phyloP scores from a whole-genome alignment of 2,329 filamentous ascomycete species.

The Xylaria sp. region DNA sequence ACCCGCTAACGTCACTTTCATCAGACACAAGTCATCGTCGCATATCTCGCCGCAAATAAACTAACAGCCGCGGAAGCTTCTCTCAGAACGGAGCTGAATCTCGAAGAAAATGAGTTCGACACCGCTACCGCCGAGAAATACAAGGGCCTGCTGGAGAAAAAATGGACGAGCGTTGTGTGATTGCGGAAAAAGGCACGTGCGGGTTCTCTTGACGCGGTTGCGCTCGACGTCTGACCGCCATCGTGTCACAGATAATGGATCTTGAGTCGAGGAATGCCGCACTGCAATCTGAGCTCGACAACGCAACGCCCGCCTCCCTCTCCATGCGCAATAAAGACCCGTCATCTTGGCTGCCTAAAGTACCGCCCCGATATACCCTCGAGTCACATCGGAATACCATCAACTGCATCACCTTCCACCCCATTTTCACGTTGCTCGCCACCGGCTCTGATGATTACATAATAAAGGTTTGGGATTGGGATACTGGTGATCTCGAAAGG shows the following conservation, averaged over 20 bases:
- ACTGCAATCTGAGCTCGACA: conserved; percentile 86
- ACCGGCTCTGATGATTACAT: conserved; percentile 92
- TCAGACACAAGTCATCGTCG: conserved; percentile 86
- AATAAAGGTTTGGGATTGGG: conserved; percentile 98
- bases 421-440: conserved; percentile 87
- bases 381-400: conserved; percentile 85
- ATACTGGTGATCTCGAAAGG: conserved; percentile 86
- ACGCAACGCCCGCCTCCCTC: conserved; percentile 78
- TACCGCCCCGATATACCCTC: conserved; percentile 81
- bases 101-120: conserved; percentile 75
- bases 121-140: conserved; percentile 90
- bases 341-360: conserved; percentile 82
- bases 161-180: conserved; percentile 96
- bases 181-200: conserved; percentile 87
- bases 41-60: conserved; percentile 81
- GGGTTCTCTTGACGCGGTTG: not conserved
- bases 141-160: conserved; percentile 93
- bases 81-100: conserved; percentile 78
- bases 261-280: conserved; percentile 79
- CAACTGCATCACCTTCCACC: conserved; percentile 91
- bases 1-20: not conserved
- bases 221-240: conserved; percentile 11
- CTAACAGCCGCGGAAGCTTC: conserved; percentile 75
- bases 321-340: conserved; percentile 86
- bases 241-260: conserved; percentile 80